Evolutionary conservation across 2,329 filamentous ascomycete species (phyloP).

Genomic region (Ophiognomonia clavigignenti-juglandacearum): DNA sequence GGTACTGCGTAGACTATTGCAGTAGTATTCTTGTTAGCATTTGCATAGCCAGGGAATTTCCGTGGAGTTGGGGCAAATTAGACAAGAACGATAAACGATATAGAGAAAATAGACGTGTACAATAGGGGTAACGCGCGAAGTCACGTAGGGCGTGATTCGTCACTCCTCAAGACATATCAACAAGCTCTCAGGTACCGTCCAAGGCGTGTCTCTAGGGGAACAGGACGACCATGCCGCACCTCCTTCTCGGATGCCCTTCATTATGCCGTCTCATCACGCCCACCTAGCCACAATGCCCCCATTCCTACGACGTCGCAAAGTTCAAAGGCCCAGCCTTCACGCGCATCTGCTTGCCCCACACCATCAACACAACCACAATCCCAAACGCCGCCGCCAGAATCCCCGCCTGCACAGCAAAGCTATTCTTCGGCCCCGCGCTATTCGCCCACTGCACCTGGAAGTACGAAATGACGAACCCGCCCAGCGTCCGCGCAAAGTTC

Average conservation of each 20-base stretch:
- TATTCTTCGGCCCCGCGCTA: conserved; percentile 35
- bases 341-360: conserved; percentile 27
- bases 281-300: too few relatives aligned
- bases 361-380: conserved; percentile 22
- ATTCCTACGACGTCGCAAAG: conserved; percentile 24
- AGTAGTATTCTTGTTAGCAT: not conserved
- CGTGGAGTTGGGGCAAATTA: not conserved
- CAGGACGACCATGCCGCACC: too few relatives aligned
- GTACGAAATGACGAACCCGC: conserved; percentile 48
- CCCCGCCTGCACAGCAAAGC: conserved; percentile 42
- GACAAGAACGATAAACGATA: too few relatives aligned
- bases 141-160: too few relatives aligned
- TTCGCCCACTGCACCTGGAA: conserved; percentile 47
- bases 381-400: conserved; percentile 27
- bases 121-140: not conserved
- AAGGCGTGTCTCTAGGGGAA: too few relatives aligned
- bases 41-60: not conserved
- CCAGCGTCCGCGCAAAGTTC: conserved; percentile 42
- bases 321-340: conserved; percentile 27
- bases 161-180: too few relatives aligned
- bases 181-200: too few relatives aligned
- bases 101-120: not conserved
- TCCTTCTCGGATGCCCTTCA: too few relatives aligned
- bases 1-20: not conserved
- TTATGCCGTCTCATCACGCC: too few relatives aligned